Evolutionary conservation across 768 basidiomycete species (phyloP).

Genomic region (Tricholoma bakamatsutake): DNA sequence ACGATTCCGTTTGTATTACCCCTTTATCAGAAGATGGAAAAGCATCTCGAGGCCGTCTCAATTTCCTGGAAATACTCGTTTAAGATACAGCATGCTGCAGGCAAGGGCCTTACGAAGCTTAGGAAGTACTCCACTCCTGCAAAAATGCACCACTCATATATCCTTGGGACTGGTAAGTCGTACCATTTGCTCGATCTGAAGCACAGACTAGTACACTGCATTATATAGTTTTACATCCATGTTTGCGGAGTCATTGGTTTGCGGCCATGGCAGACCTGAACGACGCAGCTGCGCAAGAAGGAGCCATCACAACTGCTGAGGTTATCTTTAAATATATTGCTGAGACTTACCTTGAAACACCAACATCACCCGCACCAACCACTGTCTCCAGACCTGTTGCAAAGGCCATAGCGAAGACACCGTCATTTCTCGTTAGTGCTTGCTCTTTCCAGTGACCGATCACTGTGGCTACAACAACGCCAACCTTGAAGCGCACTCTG

Average conservation of each 20-base stretch:
- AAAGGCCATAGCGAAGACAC: not conserved
- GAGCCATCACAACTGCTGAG: not conserved
- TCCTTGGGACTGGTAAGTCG: conserved; percentile 23
- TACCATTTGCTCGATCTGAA: not conserved
- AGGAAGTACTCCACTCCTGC: conserved; percentile 4
- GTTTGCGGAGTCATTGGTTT: conserved; percentile 3
- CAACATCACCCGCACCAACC: not conserved
- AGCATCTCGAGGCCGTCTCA: not conserved
- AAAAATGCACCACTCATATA: conserved; percentile 25
- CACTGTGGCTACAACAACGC: not conserved
- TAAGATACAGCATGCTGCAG: conserved; percentile 8
- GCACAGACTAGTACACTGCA: not conserved
- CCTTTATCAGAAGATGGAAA: conserved; percentile 14
- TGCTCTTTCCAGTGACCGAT: not conserved
- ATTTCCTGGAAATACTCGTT: not conserved
- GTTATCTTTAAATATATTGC: not conserved
- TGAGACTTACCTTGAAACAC: not conserved
- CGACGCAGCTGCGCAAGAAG: not conserved
- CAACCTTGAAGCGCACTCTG: not conserved
- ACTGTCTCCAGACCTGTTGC: not conserved
- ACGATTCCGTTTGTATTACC: conserved; percentile 28
- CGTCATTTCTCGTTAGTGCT: not conserved
- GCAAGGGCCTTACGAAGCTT: conserved; percentile 16
- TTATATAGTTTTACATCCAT: conserved; percentile 21
- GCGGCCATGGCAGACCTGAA: not conserved